Base-by-base conservation (phyloP, 192 early-diverging fungal genomes). In the Coemansia sp. region DNA sequence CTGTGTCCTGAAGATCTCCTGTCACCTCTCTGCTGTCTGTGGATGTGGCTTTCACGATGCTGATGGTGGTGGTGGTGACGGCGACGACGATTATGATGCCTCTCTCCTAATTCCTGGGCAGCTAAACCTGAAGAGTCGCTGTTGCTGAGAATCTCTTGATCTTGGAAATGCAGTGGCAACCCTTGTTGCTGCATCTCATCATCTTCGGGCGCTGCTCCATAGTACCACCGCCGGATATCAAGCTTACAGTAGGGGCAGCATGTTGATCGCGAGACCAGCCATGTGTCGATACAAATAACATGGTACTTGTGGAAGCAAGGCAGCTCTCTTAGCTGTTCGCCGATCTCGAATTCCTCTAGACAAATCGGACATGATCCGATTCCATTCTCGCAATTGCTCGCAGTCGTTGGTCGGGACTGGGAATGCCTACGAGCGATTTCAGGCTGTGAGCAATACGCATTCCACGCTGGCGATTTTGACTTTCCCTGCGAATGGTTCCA, bases 221-320 rank as follows among this genome's bases (percentile, higher is more conserved):
- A 70, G 56, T 67, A 69, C 74, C 70, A 83, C 57, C 64, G 72
- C 62, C 66, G 57, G 29, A 77, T 74, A 54, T 82, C 79, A 29
- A 76, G 53, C 62, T 82, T 82, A 54, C 79, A 82, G 58, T 82
- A 76, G 4, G 79, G 79, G n/a, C 79, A 82, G 57, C 71, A 68
- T 13, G 74, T 73, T 10, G 79, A 82, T 42, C 74, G 68, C n/a
- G 74, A 76, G 11, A 83, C 82, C n/a, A 82, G 67, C 79, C 79
- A 83, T 20, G 65, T 83, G 52, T 91, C 89, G 37, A 91, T 83
- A 55, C 89, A 91, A 20, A 76, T 67, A 14, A 76, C 68, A 63
- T 91, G 89, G 67, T 86, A 91, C 57, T 67, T 67, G 63, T 91
- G 89, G 44, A 61, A 41, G 55, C 89, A 91, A 10, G 85, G 79